These are phyloP conservation scores for Juglanconis oblonga DNA, from an alignment of 2,329 filamentous ascomycete species.

Conservation along the genomic window DNA sequence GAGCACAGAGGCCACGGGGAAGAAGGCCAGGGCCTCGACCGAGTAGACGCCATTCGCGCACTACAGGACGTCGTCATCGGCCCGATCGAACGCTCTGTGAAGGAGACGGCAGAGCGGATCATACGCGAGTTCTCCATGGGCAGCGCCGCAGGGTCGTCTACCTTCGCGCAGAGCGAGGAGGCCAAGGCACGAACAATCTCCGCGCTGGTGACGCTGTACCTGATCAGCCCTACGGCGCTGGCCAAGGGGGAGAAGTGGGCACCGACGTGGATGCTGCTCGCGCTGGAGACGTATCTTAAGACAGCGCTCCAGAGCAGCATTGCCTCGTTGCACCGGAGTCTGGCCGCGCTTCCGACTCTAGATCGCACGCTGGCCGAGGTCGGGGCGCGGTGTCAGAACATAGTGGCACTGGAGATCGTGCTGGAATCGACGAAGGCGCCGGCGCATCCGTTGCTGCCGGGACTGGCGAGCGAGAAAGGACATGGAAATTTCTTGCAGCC, in stretches of 20 bases:
- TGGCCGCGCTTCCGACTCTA: constrained; percentile 76
- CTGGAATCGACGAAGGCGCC: constrained; percentile 68
- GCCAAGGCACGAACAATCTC: constrained; percentile 70
- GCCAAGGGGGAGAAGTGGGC: constrained; percentile 54
- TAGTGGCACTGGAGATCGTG: constrained; percentile 81
- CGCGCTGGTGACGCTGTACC: constrained; percentile 72
- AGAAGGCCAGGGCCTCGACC: constrained; percentile 74
- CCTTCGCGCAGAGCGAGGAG: constrained; percentile 66
- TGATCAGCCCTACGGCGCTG: constrained; percentile 68
- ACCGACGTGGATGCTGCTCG: constrained; percentile 70
- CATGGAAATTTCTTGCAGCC: constrained; percentile 62
- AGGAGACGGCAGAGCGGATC: constrained; percentile 71
- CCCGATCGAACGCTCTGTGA: constrained; percentile 72
- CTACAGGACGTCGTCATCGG: constrained; percentile 65
- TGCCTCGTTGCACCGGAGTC: constrained; percentile 68
- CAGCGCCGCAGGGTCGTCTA: constrained; percentile 33
- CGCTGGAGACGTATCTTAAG: constrained; percentile 79
- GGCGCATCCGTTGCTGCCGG: constrained; percentile 60
- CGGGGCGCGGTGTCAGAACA: constrained; percentile 80
- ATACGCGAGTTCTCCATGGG: constrained; percentile 82
- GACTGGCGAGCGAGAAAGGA: constrained; percentile 29
- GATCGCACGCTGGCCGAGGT: constrained; percentile 81
- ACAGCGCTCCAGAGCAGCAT: constrained; percentile 77
- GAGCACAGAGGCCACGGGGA: constrained; percentile 64
- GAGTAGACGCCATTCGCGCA: constrained; percentile 68